These are phyloP conservation scores for Epicoccum nigrum DNA, from an alignment of 2,329 filamentous ascomycete genomes.

Conservation along the genomic window DNA sequence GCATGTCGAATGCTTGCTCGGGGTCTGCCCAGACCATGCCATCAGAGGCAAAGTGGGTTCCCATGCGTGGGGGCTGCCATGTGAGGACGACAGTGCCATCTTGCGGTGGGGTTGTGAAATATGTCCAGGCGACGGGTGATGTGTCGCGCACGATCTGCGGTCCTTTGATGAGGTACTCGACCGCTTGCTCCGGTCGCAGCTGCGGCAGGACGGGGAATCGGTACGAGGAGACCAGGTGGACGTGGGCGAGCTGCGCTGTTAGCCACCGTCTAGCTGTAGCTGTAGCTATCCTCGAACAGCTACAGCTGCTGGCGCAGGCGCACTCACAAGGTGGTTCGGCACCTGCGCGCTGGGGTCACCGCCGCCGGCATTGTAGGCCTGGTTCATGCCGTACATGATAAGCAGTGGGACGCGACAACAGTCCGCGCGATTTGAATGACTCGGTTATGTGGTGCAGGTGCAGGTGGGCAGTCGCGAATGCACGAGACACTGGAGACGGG, in stretches of 20 bases:
- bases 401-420: slow-evolving; percentile 32
- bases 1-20: slow-evolving; percentile 77
- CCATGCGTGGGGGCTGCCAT: slow-evolving; percentile 79
- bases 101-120: slow-evolving; percentile 74
- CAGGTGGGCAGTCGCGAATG: slow-evolving; percentile 13
- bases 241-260: slow-evolving; percentile 73
- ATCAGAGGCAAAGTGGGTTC: slow-evolving; percentile 82
- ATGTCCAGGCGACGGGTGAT: slow-evolving; percentile 91
- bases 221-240: slow-evolving; percentile 86
- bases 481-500: slow-evolving; percentile 2
- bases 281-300: slow-evolving; percentile 7
- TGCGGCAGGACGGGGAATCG: slow-evolving; percentile 76
- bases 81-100: slow-evolving; percentile 84
- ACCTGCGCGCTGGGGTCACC: slow-evolving; percentile 46
- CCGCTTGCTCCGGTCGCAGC: slow-evolving; percentile 76
- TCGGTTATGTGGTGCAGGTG: neutral
- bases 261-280: slow-evolving; percentile 22
- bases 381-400: slow-evolving; percentile 46
- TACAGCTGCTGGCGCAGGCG: too few relatives aligned
- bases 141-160: slow-evolving; percentile 84
- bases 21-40: slow-evolving; percentile 89
- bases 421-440: slow-evolving; percentile 19
- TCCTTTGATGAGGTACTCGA: slow-evolving; percentile 81
- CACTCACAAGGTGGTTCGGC: slow-evolving; percentile 41
- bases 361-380: slow-evolving; percentile 34